Percentiles rank a stretch among this genome's conserved stretches.
These are phyloP conservation scores for Gaeumannomyces sp. DNA, from an alignment of 2,329 filamentous ascomycete genomes.

Conservation along the genomic window DNA sequence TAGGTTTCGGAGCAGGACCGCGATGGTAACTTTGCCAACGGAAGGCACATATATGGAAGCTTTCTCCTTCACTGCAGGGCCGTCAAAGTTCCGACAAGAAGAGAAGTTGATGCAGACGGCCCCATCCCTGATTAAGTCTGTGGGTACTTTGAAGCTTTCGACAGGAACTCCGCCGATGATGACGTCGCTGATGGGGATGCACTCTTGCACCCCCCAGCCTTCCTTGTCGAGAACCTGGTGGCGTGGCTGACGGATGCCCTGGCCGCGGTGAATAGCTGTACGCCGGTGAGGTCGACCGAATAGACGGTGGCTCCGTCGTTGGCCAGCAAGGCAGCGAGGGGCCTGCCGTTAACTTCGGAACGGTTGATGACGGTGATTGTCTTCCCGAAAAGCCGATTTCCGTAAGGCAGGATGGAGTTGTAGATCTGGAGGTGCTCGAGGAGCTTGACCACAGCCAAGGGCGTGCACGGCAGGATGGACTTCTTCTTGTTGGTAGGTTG, in stretches of 20 bases:
- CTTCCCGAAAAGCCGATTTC: slow-evolving; percentile 87
- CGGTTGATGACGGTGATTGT: slow-evolving; percentile 96
- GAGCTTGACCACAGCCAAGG: slow-evolving; percentile 93
- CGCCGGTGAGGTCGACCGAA: slow-evolving; percentile 85
- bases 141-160: slow-evolving; percentile 84
- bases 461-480: slow-evolving; percentile 91
- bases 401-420: slow-evolving; percentile 87
- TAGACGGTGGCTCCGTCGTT: slow-evolving; percentile 96
- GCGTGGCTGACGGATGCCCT: slow-evolving; percentile 75
- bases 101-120: slow-evolving; percentile 99
- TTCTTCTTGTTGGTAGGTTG: slow-evolving; percentile 70
- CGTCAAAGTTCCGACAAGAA: slow-evolving; percentile 87
- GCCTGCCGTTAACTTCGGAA: slow-evolving; percentile 90
- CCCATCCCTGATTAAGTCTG: slow-evolving; percentile 75
- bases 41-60: slow-evolving; percentile 95
- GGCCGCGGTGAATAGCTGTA: slow-evolving; percentile 90
- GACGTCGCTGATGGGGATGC: slow-evolving; percentile 82
- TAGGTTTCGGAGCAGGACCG: slow-evolving; percentile 81
- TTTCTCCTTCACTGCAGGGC: slow-evolving; percentile 82
- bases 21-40: slow-evolving; percentile 96
- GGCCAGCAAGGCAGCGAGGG: slow-evolving; percentile 83
- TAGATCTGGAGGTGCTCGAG: slow-evolving; percentile 94
- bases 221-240: slow-evolving; percentile 84
- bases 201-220: slow-evolving; percentile 72
- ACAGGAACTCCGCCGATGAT: slow-evolving; percentile 89